These are phyloP conservation scores for Infundibulicybe gibba DNA, from an alignment of 768 basidiomycete genomes.

Conservation along the genomic window DNA sequence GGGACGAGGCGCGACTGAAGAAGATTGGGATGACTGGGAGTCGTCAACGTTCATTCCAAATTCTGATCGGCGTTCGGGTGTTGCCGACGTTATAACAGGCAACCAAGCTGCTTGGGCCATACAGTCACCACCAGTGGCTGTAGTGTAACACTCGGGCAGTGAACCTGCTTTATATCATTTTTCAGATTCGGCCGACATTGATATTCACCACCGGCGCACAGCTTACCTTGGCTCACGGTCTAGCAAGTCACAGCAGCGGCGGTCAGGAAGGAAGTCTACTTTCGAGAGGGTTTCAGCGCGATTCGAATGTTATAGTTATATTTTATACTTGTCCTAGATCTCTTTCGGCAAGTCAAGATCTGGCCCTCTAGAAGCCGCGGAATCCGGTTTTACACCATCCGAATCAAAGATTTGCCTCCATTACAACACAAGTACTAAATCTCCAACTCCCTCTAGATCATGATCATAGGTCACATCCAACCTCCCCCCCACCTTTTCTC, in stretches of 20 bases:
- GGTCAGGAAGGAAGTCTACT: too few relatives aligned
- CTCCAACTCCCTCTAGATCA: constrained; percentile 3
- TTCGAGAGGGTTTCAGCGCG: too few relatives aligned
- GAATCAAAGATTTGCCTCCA: too few relatives aligned
- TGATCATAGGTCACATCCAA: constrained; percentile 10
- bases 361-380: constrained; percentile 12
- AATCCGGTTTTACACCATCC: constrained; percentile 7
- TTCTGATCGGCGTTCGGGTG: constrained; percentile 59
- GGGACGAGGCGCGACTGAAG: constrained; percentile 30
- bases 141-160: constrained; percentile 8
- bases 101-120: constrained; percentile 36
- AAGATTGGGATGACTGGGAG: constrained; percentile 21
- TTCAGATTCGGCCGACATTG: too few relatives aligned
- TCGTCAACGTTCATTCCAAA: constrained; percentile 31
- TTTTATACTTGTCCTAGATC: background rate
- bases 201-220: too few relatives aligned
- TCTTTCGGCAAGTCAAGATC: constrained; percentile 5
- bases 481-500: constrained; percentile 23
- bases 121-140: constrained; percentile 1
- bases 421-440: too few relatives aligned
- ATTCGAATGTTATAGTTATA: too few relatives aligned
- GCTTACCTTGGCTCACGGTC: too few relatives aligned
- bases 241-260: too few relatives aligned
- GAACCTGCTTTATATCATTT: constrained; percentile 1
- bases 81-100: constrained; percentile 36